Base-by-base conservation (phyloP, 2,329 filamentous ascomycete genomes). In the Purpureocillium takamizusanense region DNA sequence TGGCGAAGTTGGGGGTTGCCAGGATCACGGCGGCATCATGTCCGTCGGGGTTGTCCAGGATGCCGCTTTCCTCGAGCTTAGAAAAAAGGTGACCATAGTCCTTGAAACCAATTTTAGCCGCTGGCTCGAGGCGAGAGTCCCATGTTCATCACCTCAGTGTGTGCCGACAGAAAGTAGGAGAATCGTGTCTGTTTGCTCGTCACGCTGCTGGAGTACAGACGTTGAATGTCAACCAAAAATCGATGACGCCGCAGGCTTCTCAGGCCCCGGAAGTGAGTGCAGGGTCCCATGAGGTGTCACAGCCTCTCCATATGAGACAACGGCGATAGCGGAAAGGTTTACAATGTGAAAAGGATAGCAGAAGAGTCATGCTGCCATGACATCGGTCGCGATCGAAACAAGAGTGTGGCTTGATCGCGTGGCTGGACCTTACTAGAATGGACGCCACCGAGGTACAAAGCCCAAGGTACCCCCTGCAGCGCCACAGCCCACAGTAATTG, bases 21-120 rank as follows among this genome's bases (percentile, higher is more conserved):
- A 78, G 57, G 14, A 78, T 56, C 16, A 75, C 63, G 13, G 67
- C 65, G 7, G 65, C 66, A 45, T 70, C 47, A 31, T 60, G 56
- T 10, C 42, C 42, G n/a, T 42, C 35, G 18, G 51, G 44, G 21
- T 61, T 62, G 27, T 48, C 34, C 18, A 60, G 37, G 21, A 51
- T 40, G 31, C 51, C 41, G 36, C 51, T 48, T 30, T 42, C 33
- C n/a, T 38, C 38, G 15, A 55, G 41, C 17, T 48, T 43, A 36
- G 40, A 39, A 33, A 54, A 43, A 27, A 55, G 40, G 15, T 46
- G 39, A 9, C 21, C 27, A 18, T 45, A 38, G 4, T 43, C 40
- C n/a, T n/a, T n/a, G n/a, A n/a, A n/a, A n/a, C n/a, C n/a, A n/a
- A n/a, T n/a, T n/a, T n/a, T n/a, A n/a, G n/a, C n/a, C n/a, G n/a